Base-by-base conservation (phyloP, 768 basidiomycete species). In the Hydnum rufescens region DNA sequence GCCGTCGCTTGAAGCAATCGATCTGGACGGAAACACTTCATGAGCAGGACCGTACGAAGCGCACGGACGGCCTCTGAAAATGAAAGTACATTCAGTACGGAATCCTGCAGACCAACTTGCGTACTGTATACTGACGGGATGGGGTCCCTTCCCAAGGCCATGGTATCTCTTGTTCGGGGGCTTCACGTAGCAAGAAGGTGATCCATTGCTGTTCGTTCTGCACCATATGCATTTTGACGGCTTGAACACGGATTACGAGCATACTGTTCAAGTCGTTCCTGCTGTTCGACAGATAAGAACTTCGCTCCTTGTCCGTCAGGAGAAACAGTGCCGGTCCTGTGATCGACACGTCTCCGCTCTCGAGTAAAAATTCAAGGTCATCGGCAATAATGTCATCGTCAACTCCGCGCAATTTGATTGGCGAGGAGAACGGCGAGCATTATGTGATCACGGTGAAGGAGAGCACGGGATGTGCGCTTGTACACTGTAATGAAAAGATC, bases 21-120 rank as follows among this genome's bases (percentile, higher is more conserved):
- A 65, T 97, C 93, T 4, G 93, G 90, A 47, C 93, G 77, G 64
- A 99, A 72, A 64, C 82, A 93, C 65, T 90, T 90, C 64, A 93
- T 74, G 54, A 95, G 66, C 25, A 89, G 68, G 53, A 89, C 71
- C 22, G 75, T 69, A 22, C 87, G 79, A 55, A 87, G 76, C 13
- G 82, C 80, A 57, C 81, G 76, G 39, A 80, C 67, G 49, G 81
- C 75, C 57, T 76, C 89, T 64, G 53, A 39, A 32, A 34, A 25
- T 13, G 44, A 8, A n/a, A n/a, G n/a, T n/a, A n/a, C n/a, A 42
- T 39, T 50, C 36, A 51, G 32, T 8, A 25, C 82, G 55, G 3
- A 54, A 42, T 36, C 18, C 43, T 18, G 53, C 8, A 39, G 8
- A 39, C 19, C 8, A 39, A 8, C 34, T 39, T 39, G 8, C 76